These are phyloP conservation scores for Glycine latifolia DNA, from an alignment of 306 rosid genomes.

Conservation along the genomic window DNA sequence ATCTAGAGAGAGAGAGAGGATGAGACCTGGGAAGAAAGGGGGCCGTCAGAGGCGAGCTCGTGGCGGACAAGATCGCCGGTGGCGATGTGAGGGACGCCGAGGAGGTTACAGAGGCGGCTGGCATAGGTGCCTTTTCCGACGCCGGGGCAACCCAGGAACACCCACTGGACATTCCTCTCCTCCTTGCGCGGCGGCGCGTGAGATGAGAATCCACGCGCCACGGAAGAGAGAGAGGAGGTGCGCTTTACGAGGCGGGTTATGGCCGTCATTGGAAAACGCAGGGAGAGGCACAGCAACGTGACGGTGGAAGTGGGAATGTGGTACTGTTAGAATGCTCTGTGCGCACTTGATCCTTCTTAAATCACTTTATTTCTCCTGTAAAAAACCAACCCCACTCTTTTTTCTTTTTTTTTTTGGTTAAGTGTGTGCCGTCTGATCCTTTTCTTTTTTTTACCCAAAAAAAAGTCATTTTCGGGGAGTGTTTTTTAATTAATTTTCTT, in stretches of 20 bases:
- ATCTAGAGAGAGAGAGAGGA: background rate
- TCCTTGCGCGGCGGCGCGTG: conserved; percentile 44
- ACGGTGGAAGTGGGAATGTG: no score
- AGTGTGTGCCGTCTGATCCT: no score
- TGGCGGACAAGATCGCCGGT: conserved; percentile 96
- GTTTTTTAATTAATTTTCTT: no score
- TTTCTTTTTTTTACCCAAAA: no score
- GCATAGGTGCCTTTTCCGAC: conserved; percentile 98
- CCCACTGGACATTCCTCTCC: conserved; percentile 83
- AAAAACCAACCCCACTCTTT: no score
- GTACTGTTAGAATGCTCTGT: background rate
- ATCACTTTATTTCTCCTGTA: no score
- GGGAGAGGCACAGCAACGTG: background rate
- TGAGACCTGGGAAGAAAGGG: conserved; percentile 74
- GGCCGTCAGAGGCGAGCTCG: conserved; percentile 77
- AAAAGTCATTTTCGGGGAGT: no score
- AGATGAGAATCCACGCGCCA: conserved; percentile 53
- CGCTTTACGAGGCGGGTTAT: conserved; percentile 70
- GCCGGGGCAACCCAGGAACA: conserved; percentile 88
- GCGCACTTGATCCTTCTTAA: background rate
- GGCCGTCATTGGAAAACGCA: conserved; percentile 73
- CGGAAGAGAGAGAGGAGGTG: conserved; percentile 43
- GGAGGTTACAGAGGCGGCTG: conserved; percentile 78
- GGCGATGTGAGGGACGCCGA: conserved; percentile 93
- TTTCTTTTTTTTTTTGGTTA: no score